Percentiles rank a stretch among this genome's conserved stretches.
Conservation (phyloP, 352 stramenopile genomes). For the Globisporangium mamillatum region DNA sequence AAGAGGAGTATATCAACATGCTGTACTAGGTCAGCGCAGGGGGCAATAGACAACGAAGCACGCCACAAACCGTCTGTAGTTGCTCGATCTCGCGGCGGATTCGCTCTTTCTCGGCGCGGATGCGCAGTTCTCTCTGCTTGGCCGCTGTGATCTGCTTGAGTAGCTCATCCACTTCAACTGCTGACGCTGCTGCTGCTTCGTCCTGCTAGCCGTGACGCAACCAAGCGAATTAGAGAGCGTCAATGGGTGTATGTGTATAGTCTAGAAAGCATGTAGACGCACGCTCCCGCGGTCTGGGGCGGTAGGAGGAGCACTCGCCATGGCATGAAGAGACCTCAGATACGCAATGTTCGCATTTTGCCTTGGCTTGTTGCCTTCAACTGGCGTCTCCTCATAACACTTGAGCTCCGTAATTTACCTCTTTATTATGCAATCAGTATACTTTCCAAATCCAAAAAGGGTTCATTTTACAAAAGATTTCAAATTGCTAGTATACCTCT, state of each 20-base stretch:
- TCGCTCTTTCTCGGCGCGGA: slow-evolving; percentile 67
- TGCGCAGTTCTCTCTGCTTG: slow-evolving; percentile 63
- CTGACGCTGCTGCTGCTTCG: slow-evolving; percentile 14
- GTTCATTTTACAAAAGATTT: neutral
- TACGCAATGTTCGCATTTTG: neutral
- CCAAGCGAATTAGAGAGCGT: neutral
- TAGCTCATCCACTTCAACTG: slow-evolving; percentile 48
- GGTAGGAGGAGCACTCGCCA: neutral
- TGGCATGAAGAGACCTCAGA: neutral
- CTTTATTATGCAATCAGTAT: neutral
- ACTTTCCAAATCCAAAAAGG: neutral
- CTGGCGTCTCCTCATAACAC: neutral
- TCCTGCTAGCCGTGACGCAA: slow-evolving; percentile 9
- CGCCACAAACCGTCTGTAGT: slow-evolving; percentile 32
- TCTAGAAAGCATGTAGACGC: neutral
- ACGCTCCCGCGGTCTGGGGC: neutral
- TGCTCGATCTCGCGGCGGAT: slow-evolving; percentile 51
- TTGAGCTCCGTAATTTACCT: neutral
- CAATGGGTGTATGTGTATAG: too few species aligned
- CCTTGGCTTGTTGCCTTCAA: neutral
- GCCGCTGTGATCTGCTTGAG: slow-evolving; percentile 45
- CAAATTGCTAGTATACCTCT: neutral
- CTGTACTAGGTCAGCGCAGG: neutral
- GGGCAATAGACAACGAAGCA: neutral
- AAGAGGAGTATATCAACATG: neutral